Evolutionary conservation across 1,284 basidiomycete species (phyloP), one percentile per base, ranked within the genome.

Genomic region (Puccinia sorghi): DNA sequence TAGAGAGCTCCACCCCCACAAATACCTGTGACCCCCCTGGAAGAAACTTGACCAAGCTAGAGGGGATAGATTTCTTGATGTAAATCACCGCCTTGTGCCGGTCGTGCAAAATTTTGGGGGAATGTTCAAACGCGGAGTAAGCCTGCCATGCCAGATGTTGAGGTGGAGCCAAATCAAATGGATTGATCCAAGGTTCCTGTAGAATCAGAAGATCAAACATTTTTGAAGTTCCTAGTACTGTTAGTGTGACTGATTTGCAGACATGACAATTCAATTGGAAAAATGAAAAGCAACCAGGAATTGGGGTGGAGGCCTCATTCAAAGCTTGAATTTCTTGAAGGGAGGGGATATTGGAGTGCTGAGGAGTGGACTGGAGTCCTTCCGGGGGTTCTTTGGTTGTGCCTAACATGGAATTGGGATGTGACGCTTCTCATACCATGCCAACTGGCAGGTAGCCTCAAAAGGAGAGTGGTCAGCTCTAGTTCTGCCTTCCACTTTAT

Each of bases 111-210:
- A 2, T n/a, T 15, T 11, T 43, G 59, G 71, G 52, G 2, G 20
- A 20, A 20, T 72, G 56, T 37, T 72, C 25, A 39, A 59, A 72
- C 1, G 20, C 52, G 9, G 71, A 17, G n/a, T 39, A 57, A 8
- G 22, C 27, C 9, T 39, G 41, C 72, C 72, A 73, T 0, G 32
- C 72, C 41, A 7, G 17, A 22, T 73, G 72, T 27, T 39, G 15
- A 13, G 72, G 72, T 0, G 59, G 37, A 20, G 6, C 5, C 5
- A 61, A n/a, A 11, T 52, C 39, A 20, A 59, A 17, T 5, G 72
- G 27, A 15, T 73, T 61, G 9, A 63, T 17, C 72, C 72, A 73
- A 2, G 72, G 72, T 63, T 73, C 72, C 27, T 73, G 72, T 8
- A 73, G 46, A 0, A 73, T 3, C 9, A 73, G 15, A 57, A 63